Percentiles rank a stretch among this genome's conserved stretches.
Conservation (phyloP, 2,329 filamentous ascomycete species). For the Nothopassalora personata region DNA sequence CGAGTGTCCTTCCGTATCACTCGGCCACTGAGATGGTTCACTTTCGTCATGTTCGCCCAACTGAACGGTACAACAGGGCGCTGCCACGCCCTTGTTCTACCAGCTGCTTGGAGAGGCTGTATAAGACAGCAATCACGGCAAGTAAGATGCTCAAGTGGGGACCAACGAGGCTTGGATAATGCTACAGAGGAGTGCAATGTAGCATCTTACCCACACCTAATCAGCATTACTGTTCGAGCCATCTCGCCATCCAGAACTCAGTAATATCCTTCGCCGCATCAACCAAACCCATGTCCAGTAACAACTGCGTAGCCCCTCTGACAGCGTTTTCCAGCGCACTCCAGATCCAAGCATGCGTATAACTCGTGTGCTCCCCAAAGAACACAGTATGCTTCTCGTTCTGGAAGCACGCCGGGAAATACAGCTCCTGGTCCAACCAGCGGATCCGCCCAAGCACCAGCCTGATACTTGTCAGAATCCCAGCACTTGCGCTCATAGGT, state of each 20-base stretch:
- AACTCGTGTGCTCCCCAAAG: slow-evolving; percentile 58
- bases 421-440: slow-evolving; percentile 62
- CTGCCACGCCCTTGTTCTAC: too few species aligned
- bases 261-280: slow-evolving; percentile 63
- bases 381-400: slow-evolving; percentile 66
- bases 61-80: too few species aligned
- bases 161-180: too few species aligned
- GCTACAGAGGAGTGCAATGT: too few species aligned
- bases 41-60: too few species aligned
- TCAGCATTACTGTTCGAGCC: slow-evolving; percentile 47
- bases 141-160: too few species aligned
- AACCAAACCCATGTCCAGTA: slow-evolving; percentile 60
- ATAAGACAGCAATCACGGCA: too few species aligned
- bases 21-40: too few species aligned
- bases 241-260: slow-evolving; percentile 64
- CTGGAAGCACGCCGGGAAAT: slow-evolving; percentile 66
- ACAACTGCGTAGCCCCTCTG: slow-evolving; percentile 58
- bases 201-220: too few species aligned
- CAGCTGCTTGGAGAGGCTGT: too few species aligned
- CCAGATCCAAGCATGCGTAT: slow-evolving; percentile 67
- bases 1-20: too few species aligned
- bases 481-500: slow-evolving; percentile 62
- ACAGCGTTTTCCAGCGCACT: slow-evolving; percentile 64
- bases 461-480: slow-evolving; percentile 56
- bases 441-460: slow-evolving; percentile 56